Conservation (phyloP, 1,284 basidiomycete species). For the Heterobasidion irregulare region DNA sequence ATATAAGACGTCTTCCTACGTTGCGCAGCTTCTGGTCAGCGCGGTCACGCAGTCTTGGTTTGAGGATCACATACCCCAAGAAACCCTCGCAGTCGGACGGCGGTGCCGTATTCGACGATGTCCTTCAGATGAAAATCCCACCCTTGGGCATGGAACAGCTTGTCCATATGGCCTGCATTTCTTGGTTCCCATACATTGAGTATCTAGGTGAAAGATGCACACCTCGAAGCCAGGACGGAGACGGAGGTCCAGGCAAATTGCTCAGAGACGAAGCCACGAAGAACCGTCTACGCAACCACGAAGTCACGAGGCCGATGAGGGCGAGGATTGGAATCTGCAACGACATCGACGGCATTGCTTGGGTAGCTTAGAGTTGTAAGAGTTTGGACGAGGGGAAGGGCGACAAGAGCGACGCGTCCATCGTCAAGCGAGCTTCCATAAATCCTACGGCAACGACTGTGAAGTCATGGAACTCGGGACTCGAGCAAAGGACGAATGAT, state of each 20-base stretch:
- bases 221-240: background rate
- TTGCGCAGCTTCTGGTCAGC: no score
- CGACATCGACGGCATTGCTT: background rate
- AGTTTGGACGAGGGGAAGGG: background rate
- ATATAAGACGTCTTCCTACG: slow-evolving; percentile 11
- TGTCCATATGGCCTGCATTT: background rate
- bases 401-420: background rate
- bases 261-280: background rate
- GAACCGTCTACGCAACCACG: background rate
- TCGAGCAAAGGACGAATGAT: background rate
- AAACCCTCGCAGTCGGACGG: background rate
- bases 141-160: background rate
- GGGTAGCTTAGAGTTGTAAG: no score
- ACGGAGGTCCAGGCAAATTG: background rate
- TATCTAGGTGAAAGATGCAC: background rate
- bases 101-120: slow-evolving; percentile 8
- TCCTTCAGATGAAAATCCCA: background rate
- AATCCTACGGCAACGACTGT: background rate
- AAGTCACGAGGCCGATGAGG: background rate
- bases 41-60: background rate
- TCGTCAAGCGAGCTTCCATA: background rate
- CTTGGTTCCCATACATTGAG: background rate
- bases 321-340: background rate
- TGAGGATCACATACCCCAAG: background rate
- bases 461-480: background rate